Evolutionary conservation across 2,329 filamentous ascomycete genomes (phyloP).

Genomic region (Aspergillus oerlinghausenensis): DNA sequence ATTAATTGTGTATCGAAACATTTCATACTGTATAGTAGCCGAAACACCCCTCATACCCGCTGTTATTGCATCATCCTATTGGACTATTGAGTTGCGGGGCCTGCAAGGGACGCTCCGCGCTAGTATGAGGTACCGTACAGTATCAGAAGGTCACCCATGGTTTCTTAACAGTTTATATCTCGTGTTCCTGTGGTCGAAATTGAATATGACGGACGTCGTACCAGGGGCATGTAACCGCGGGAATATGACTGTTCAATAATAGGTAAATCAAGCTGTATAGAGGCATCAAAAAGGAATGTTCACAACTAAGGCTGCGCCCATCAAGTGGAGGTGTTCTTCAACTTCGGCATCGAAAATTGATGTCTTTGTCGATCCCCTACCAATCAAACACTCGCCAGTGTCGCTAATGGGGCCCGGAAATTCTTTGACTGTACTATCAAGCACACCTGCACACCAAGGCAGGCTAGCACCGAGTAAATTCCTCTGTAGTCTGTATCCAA

Average conservation of each 20-base stretch:
- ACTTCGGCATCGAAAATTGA: neutral
- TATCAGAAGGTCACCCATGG: conserved; percentile 12
- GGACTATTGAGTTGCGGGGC: conserved; percentile 8
- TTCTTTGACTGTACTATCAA: neutral
- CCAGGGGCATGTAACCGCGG: neutral
- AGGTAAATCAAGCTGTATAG: neutral
- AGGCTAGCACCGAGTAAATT: neutral
- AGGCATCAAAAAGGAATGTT: neutral
- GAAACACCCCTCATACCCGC: conserved; percentile 6
- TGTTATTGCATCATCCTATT: conserved; percentile 8
- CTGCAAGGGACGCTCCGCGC: conserved; percentile 16
- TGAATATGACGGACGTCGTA: neutral
- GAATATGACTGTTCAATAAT: neutral
- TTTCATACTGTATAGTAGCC: conserved; percentile 5
- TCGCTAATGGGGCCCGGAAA: neutral
- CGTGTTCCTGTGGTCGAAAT: neutral
- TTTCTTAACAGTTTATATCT: conserved; percentile 14
- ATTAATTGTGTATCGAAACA: neutral
- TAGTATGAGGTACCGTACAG: conserved; percentile 14
- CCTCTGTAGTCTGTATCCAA: neutral
- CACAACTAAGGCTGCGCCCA: neutral
- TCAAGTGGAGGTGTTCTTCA: neutral
- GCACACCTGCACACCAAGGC: neutral
- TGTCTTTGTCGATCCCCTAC: neutral
- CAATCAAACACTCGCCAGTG: neutral